Percentiles rank a stretch among this genome's conserved stretches.
phyloP scores from a whole-genome alignment of 2,329 filamentous ascomycete genomes.

The Colletotrichum tamarilloi region DNA sequence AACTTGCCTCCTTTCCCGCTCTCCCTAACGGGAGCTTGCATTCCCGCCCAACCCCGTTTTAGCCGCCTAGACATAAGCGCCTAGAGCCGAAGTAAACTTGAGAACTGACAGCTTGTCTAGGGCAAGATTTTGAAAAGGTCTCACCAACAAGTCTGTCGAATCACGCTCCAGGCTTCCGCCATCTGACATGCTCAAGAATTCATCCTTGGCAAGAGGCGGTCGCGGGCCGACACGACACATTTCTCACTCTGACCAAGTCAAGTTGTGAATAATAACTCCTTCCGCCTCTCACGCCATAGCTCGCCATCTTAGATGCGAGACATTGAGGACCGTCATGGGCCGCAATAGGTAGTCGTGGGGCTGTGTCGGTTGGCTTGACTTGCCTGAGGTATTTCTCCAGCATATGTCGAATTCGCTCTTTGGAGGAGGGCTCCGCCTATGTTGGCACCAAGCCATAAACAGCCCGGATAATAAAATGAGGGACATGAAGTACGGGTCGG shows the following conservation, averaged over 20 bases:
- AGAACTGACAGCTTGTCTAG: not conserved
- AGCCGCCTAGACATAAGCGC: not conserved
- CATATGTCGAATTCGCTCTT: conserved; percentile 2
- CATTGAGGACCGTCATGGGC: not conserved
- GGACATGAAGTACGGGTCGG: not conserved
- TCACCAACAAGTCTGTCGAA: not conserved
- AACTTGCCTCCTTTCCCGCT: conserved; percentile 21
- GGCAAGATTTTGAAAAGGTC: not conserved
- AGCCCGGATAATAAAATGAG: not conserved
- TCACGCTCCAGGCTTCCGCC: not conserved
- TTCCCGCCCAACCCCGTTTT: not conserved
- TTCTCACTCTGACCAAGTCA: not conserved
- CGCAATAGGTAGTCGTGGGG: conserved; percentile 15
- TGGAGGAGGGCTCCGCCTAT: not conserved
- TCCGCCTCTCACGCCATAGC: conserved; percentile 6
- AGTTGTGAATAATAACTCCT: not conserved
- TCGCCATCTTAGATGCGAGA: conserved; percentile 19
- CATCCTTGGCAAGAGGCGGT: conserved; percentile 6
- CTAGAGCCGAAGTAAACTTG: conserved; percentile 2
- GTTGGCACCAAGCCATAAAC: not conserved
- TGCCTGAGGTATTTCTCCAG: not conserved
- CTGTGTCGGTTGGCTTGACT: conserved; percentile 1
- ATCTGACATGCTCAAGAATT: conserved; percentile 12
- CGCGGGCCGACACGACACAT: not conserved
- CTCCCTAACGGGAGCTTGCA: conserved; percentile 8